Base-by-base conservation (phyloP, 805 yeast species). In the Saturnispora hagleri region DNA sequence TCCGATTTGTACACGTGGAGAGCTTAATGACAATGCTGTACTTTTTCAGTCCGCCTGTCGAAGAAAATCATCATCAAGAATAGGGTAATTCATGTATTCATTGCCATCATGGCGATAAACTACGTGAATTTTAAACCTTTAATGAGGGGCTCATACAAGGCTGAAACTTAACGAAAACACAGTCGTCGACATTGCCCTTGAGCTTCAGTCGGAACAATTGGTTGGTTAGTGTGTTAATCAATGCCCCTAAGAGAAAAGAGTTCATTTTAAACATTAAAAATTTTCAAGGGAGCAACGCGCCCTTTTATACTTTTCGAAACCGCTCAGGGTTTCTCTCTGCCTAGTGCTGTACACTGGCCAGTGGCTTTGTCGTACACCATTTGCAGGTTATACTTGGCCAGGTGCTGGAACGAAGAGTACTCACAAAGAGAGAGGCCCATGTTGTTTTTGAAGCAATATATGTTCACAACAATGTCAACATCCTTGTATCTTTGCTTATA, bases 371-470 rank as follows among this genome's bases (percentile, higher is more conserved):
- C 91, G 62, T 74, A 85, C 17, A 91, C 83, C 69, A 86, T 95
- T 62, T 88, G 91, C 42, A 93, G 68, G 63, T 93, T 93, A 68
- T 77, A 89, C 62, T 82, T 82, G 59, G 79, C 81, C 54, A 77
- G 74, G 56, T 73, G 69, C 22, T 77, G 81, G 60, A 79, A 88
- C 51, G 79, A 77, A 2, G 51, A 79, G 76, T 2, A 88, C 89
- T 5, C 89, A 91, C 57, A 93, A 75, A 79, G 88, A 9, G 52
- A 50, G 36, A 50, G 81, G 6, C 99, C 99, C 34, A 93, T 76
- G 55, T 86, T 86, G 56, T 80, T 85, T 70, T 90, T 91, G 69
- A 84, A 91, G 63, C 97, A 86, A 65, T 89, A 96, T 3, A 93
- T 85, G 49, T 91, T 63, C 46, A 93, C 78, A 58, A 93, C 70